phyloP scores from a whole-genome alignment of 805 yeast species.

The Saturnispora hagleri region DNA sequence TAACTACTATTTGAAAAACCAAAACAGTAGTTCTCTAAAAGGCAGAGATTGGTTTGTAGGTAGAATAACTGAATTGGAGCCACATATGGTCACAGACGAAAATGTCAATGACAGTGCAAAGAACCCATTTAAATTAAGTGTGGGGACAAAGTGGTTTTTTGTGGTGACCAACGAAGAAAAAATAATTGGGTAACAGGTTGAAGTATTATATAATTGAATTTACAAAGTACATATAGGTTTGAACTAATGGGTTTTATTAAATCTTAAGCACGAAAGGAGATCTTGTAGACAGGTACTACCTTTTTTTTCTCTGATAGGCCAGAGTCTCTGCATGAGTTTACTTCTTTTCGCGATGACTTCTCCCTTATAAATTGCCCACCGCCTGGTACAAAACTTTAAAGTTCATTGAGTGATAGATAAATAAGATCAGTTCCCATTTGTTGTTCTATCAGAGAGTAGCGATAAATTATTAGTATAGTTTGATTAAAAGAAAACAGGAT shows the following conservation, averaged over 20 bases:
- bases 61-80: constrained; percentile 48
- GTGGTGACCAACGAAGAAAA: constrained; percentile 45
- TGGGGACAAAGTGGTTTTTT: constrained; percentile 55
- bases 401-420: background rate
- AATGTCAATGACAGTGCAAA: constrained; percentile 28
- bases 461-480: background rate
- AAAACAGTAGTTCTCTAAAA: constrained; percentile 19
- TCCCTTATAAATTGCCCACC: background rate
- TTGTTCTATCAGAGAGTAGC: background rate
- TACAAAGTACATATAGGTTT: background rate
- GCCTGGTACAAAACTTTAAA: background rate
- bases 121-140: constrained; percentile 60
- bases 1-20: constrained; percentile 59
- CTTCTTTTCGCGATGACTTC: background rate
- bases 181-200: background rate
- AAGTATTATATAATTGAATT: background rate
- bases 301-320: background rate
- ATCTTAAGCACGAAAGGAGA: background rate
- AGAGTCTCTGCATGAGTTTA: background rate
- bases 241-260: background rate
- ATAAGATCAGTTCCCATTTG: background rate
- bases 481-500: no score
- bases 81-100: constrained; percentile 40
- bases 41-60: constrained; percentile 81
- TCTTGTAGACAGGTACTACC: background rate